These are phyloP conservation scores for Silene latifolia DNA, from an alignment of 148 eudicot species.

Conservation along the genomic window DNA sequence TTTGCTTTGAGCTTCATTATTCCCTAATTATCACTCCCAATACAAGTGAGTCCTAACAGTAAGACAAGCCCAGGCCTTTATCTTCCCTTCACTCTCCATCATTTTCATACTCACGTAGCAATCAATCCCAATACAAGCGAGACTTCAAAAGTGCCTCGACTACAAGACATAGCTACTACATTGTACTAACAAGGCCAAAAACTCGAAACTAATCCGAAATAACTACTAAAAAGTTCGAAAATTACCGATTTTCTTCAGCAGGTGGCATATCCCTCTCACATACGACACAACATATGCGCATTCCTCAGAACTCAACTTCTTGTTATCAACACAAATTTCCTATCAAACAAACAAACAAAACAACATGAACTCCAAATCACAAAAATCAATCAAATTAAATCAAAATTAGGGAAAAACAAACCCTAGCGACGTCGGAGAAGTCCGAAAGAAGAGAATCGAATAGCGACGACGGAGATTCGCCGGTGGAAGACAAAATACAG, in stretches of 20 bases:
- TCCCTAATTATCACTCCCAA: not conserved
- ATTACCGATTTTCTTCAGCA: constrained; percentile 68
- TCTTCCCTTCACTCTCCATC: not conserved
- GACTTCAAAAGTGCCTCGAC: not conserved
- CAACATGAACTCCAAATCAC: not conserved
- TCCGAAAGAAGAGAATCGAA: constrained; percentile 48
- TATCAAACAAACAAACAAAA: not conserved
- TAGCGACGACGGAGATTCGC: constrained; percentile 49
- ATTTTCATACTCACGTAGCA: not conserved
- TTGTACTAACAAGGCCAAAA: not conserved
- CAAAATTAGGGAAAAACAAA: constrained; percentile 4
- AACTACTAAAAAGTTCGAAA: not conserved
- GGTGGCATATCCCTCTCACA: constrained; percentile 61
- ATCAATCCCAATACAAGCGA: not conserved
- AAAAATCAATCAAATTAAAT: not conserved
- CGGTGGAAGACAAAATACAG: constrained; percentile 61
- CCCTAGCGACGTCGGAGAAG: constrained; percentile 50
- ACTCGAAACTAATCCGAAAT: not conserved
- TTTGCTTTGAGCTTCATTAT: too few species aligned
- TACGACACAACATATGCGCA: constrained; percentile 43
- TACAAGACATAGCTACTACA: too few species aligned
- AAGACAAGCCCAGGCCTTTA: not conserved
- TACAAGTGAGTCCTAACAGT: not conserved
- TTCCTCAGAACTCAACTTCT: constrained; percentile 40
- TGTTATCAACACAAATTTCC: constrained; percentile 31